These are phyloP conservation scores for Barnettozyma botsteinii DNA, from an alignment of 805 yeast species.

Conservation along the genomic window DNA sequence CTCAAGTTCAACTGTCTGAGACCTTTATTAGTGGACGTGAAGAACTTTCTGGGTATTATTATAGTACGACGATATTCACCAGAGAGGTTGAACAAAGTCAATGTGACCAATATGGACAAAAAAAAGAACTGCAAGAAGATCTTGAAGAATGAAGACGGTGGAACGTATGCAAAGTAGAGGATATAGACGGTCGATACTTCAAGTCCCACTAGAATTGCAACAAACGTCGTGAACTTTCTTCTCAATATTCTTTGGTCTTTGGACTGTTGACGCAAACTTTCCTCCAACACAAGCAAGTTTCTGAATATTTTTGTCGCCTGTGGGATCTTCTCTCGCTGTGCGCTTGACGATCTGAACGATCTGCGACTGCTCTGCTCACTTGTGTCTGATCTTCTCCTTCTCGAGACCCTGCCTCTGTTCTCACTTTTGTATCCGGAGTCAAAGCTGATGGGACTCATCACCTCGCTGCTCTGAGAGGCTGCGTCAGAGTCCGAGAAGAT, in stretches of 20 bases:
- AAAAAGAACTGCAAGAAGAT: slow-evolving; percentile 46
- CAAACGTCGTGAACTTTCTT: slow-evolving; percentile 35
- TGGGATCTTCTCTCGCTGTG: slow-evolving; percentile 26
- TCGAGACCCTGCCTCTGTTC: slow-evolving; percentile 3
- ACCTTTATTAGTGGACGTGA: slow-evolving; percentile 84
- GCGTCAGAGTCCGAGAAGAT: slow-evolving; percentile 27
- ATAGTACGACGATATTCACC: slow-evolving; percentile 89
- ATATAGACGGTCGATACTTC: slow-evolving; percentile 36
- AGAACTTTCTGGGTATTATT: slow-evolving; percentile 70
- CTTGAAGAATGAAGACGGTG: slow-evolving; percentile 35
- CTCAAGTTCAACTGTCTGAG: slow-evolving; percentile 76
- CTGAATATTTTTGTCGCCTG: slow-evolving; percentile 72
- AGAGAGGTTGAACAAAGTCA: slow-evolving; percentile 72
- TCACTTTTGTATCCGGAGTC: slow-evolving; percentile 4
- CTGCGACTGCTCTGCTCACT: slow-evolving; percentile 23
- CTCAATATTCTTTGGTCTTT: slow-evolving; percentile 63
- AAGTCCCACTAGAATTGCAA: slow-evolving; percentile 36
- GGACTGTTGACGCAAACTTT: slow-evolving; percentile 76
- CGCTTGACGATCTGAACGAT: slow-evolving; percentile 20
- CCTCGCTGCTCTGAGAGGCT: slow-evolving; percentile 20
- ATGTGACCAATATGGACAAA: slow-evolving; percentile 57
- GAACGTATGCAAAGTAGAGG: slow-evolving; percentile 32
- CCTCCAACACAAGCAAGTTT: slow-evolving; percentile 79
- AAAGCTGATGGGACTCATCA: slow-evolving; percentile 1
- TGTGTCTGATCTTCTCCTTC: slow-evolving; percentile 23